Evolutionary conservation across 805 yeast species (phyloP).

Genomic region (Hanseniaspora lindneri): DNA sequence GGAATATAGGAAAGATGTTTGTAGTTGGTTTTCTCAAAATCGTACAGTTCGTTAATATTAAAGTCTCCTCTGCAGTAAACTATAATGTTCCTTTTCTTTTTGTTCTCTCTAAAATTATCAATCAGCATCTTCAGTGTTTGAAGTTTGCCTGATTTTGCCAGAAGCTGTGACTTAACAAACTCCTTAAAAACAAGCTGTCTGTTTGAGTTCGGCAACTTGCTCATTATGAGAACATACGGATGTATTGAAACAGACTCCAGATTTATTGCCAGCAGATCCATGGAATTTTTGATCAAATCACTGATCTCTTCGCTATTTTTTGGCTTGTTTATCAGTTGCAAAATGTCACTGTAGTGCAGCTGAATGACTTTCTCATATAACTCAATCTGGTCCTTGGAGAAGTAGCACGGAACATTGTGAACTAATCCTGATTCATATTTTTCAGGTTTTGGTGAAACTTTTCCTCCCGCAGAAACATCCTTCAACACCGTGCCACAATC

Average conservation of each 20-base stretch:
- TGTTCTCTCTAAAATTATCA: constrained; percentile 2
- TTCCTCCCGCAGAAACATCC: not conserved
- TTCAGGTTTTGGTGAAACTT: not conserved
- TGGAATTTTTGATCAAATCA: constrained; percentile 56
- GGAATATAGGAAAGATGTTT: constrained; percentile 13
- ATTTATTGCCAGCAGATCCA: constrained; percentile 63
- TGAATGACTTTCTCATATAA: constrained; percentile 85
- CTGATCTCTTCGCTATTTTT: not conserved
- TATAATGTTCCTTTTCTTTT: not conserved
- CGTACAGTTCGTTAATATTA: constrained; percentile 11
- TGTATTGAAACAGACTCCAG: constrained; percentile 75
- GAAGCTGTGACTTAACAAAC: constrained; percentile 7
- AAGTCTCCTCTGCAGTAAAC: constrained; percentile 14
- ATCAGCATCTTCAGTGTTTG: constrained; percentile 3
- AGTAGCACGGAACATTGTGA: constrained; percentile 53
- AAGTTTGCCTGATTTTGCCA: constrained; percentile 8
- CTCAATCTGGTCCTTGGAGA: constrained; percentile 77
- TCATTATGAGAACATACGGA: constrained; percentile 75
- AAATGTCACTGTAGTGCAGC: constrained; percentile 85
- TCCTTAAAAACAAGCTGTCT: constrained; percentile 12
- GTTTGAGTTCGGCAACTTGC: constrained; percentile 65
- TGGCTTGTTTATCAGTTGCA: constrained; percentile 36
- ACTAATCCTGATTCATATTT: no score
- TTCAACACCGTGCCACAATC: constrained; percentile 5
- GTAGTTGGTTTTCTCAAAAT: constrained; percentile 12